phyloP scores from a whole-genome alignment of 345 rosid genomes.

The Ceriops tagal region DNA sequence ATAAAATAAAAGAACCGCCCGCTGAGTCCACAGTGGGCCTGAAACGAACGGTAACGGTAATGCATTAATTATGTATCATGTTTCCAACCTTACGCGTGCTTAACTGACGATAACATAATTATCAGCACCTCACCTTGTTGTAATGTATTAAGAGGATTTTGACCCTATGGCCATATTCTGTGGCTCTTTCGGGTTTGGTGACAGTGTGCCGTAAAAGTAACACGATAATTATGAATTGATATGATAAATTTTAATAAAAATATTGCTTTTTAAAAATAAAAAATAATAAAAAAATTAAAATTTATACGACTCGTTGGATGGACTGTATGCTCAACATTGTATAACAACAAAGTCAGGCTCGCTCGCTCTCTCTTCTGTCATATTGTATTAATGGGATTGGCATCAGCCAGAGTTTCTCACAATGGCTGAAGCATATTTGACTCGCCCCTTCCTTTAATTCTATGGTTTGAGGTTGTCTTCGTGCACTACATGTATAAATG shows the following conservation, averaged over 20 bases:
- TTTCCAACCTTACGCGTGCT: constrained; percentile 39
- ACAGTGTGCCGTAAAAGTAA: too few species aligned
- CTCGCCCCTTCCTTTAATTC: too few species aligned
- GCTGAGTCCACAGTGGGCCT: not conserved
- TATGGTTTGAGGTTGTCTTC: too few species aligned
- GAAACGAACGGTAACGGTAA: not conserved
- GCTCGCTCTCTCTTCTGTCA: not conserved
- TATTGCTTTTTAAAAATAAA: too few species aligned
- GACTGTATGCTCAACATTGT: too few species aligned
- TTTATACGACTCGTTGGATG: too few species aligned
- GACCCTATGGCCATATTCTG: not conserved
- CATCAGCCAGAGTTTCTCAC: not conserved
- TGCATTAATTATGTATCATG: not conserved
- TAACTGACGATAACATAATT: constrained; percentile 32
- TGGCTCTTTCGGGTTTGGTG: not conserved
- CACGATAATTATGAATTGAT: too few species aligned
- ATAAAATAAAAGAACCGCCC: too few species aligned
- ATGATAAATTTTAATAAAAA: too few species aligned
- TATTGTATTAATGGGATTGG: not conserved
- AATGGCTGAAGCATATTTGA: not conserved
- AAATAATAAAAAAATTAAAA: too few species aligned
- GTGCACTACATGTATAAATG: too few species aligned
- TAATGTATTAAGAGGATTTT: constrained; percentile 14
- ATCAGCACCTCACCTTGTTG: constrained; percentile 34
- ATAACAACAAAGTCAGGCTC: too few species aligned